These are phyloP conservation scores for Coprinopsis cinerea DNA, from an alignment of 768 basidiomycete genomes.

Conservation along the genomic window DNA sequence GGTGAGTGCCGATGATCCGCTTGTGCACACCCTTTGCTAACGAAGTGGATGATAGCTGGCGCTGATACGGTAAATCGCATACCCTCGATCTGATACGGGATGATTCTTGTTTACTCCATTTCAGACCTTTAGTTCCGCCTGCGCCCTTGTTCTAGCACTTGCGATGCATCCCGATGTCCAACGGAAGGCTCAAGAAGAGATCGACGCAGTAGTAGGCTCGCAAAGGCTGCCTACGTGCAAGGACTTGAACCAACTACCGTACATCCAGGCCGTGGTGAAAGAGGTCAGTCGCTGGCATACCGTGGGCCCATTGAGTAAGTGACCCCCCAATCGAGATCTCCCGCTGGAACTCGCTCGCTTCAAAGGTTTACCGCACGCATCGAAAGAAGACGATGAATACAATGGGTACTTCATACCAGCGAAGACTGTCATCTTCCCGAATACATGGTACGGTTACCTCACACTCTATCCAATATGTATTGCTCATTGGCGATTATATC, in stretches of 20 bases:
- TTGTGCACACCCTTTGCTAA: no score
- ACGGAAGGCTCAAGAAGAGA: slow-evolving; percentile 17
- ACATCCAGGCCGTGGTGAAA: slow-evolving; percentile 19
- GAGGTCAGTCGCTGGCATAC: slow-evolving; percentile 16
- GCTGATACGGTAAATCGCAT: no score
- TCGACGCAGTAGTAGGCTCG: slow-evolving; percentile 18
- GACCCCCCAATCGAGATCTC: not conserved
- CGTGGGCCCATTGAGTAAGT: slow-evolving; percentile 8
- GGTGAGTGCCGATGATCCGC: not conserved
- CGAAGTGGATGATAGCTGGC: not conserved
- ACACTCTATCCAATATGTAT: no score
- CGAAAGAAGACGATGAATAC: slow-evolving; percentile 26
- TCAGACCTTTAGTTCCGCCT: slow-evolving; percentile 1
- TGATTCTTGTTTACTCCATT: not conserved
- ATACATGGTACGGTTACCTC: slow-evolving; percentile 18
- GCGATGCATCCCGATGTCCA: slow-evolving; percentile 16
- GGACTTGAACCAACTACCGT: slow-evolving; percentile 16
- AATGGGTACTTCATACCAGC: slow-evolving; percentile 32
- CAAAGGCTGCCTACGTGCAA: slow-evolving; percentile 19
- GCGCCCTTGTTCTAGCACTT: slow-evolving; percentile 14
- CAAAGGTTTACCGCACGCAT: slow-evolving; percentile 16
- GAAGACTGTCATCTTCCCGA: slow-evolving; percentile 22
- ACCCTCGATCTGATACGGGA: no score
- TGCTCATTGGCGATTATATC: no score
- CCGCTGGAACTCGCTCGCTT: no score